Evolutionary conservation across 352 stramenopile genomes (phyloP), one percentile per base, ranked within the genome.

Genomic region (Thraustotheca clavata): DNA sequence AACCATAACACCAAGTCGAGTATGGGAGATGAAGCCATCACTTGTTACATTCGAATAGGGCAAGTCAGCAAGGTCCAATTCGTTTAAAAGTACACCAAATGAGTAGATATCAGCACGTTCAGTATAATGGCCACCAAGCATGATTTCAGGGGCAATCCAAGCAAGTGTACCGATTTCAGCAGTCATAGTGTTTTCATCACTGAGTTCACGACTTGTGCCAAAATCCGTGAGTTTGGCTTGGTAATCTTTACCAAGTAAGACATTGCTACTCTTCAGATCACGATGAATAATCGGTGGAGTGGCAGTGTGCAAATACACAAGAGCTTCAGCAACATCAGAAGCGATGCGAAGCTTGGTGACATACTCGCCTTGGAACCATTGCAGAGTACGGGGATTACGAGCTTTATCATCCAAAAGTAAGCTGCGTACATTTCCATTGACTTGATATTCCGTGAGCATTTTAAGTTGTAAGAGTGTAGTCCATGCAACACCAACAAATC

Each of bases 81-180:
- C 84, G 3, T 79, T 83, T 47, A 94, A 60, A 18, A 94, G 75
- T 9, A 91, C 80, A 20, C 84, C 84, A 50, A 94, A 90, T 41
- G 84, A 94, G 71, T 94, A 94, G 31, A 94, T 88, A 65, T 94
- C 84, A 3, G 84, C 83, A 73, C 79, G 88, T 62, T 94, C 84
- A 3, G 77, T 94, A 72, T 91, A 93, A n/a, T 81, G 77, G 60
- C 90, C 84, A 11, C 84, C 80, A 0, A 82, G 76, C 48, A 93
- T 62, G 46, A 93, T 77, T 62, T 93, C 81, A 0, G 84, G 84
- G 2, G 83, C 80, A 67, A 93, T 90, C 81, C 81, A 93, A 35
- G 83, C 83, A 74, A 93, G 87, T 39, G 82, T 91, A n/a, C 82
- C 84, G 34, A 91, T 89, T 7, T 79, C 82, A 6, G 79, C 82